phyloP scores from a whole-genome alignment of 2,329 filamentous ascomycete species.

The Colletotrichum sp. region DNA sequence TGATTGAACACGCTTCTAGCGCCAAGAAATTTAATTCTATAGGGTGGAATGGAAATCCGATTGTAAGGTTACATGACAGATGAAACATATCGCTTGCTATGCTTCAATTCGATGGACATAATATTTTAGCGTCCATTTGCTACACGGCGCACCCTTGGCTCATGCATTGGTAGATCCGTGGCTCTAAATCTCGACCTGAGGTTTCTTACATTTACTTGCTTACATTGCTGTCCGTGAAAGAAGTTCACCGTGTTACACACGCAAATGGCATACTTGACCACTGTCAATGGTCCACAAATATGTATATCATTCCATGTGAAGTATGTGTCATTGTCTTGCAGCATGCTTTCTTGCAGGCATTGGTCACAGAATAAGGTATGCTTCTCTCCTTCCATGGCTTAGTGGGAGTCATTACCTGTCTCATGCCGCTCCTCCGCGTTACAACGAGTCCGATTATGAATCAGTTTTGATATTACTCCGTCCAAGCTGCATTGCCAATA shows the following conservation, averaged over 20 bases:
- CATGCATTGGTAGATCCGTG: rapidly evolving
- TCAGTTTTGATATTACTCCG: background rate
- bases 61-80: background rate
- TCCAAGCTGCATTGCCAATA: background rate
- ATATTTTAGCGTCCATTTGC: background rate
- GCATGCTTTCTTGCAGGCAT: background rate
- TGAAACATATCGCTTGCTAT: background rate
- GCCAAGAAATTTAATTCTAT: background rate
- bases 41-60: background rate
- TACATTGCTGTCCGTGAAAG: background rate
- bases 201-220: rapidly evolving
- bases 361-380: background rate
- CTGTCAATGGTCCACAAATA: background rate
- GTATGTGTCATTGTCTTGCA: too few relatives aligned
- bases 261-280: background rate
- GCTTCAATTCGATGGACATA: background rate
- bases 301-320: background rate
- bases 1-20: background rate
- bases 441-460: background rate
- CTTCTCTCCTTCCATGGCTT: background rate
- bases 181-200: rapidly evolving
- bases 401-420: background rate
- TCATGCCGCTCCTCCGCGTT: background rate
- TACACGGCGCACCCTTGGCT: background rate
- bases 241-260: rapidly evolving